These are phyloP conservation scores for Sapria himalayana DNA, from an alignment of 345 rosid genomes.

Conservation along the genomic window DNA sequence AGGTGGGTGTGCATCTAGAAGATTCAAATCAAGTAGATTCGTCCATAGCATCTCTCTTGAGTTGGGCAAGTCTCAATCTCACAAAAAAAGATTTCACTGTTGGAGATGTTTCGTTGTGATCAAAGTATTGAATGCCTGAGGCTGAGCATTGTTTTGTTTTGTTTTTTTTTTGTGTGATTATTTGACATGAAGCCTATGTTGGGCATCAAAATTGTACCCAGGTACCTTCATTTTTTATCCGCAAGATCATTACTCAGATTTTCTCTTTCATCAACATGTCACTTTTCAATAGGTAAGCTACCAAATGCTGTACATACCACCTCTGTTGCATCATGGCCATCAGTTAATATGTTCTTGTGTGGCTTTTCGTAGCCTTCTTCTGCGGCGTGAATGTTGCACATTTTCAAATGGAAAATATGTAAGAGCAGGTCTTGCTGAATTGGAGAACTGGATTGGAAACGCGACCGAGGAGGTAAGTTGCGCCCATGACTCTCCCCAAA, in stretches of 20 bases:
- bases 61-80: background rate
- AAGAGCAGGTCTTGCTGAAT: constrained; percentile 81
- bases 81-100: background rate
- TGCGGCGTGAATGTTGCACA: constrained; percentile 94
- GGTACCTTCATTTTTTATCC: constrained; percentile 96
- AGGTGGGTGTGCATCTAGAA: too few relatives aligned
- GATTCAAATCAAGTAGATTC: too few relatives aligned
- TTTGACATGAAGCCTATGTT: constrained; percentile 12
- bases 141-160: background rate
- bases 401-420: constrained; percentile 97
- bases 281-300: constrained; percentile 74
- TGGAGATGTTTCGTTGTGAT: background rate
- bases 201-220: constrained; percentile 15
- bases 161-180: background rate
- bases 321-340: background rate
- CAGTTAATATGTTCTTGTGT: constrained; percentile 5
- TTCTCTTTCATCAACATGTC: constrained; percentile 88
- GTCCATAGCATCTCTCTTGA: too few relatives aligned
- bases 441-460: constrained; percentile 84
- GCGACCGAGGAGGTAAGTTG: constrained; percentile 63
- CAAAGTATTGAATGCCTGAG: background rate
- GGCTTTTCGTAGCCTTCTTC: constrained; percentile 57
- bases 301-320: constrained; percentile 1
- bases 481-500: too few relatives aligned
- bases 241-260: constrained; percentile 89